A percentile compares a stretch with the other conserved stretches of the same genome.
Evolutionary conservation across 2,329 filamentous ascomycete species (phyloP).

Genomic region (Alternaria gansuensis): DNA sequence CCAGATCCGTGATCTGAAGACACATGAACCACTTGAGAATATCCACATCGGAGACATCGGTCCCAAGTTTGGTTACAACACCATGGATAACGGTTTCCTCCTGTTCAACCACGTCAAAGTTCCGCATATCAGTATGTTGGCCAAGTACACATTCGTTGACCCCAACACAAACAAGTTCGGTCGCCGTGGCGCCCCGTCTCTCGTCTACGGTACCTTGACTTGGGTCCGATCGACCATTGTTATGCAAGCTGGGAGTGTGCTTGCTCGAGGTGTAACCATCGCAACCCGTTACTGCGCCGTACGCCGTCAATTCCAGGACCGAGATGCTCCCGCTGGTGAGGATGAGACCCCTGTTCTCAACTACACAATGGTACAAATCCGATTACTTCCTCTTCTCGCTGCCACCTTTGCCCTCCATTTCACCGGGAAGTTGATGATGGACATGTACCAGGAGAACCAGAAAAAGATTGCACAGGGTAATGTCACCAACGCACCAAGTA

Average conservation of each 20-base stretch:
- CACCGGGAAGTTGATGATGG: conserved; percentile 79
- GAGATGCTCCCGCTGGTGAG: conserved; percentile 67
- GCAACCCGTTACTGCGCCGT: conserved; percentile 78
- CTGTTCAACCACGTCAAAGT: conserved; percentile 80
- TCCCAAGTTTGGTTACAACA: conserved; percentile 81
- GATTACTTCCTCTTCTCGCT: conserved; percentile 75
- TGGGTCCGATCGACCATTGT: conserved; percentile 79
- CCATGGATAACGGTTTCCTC: conserved; percentile 83
- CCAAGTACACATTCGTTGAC: conserved; percentile 74
- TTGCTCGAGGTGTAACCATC: conserved; percentile 80
- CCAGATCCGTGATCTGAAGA: conserved; percentile 67
- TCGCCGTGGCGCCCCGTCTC: conserved; percentile 70
- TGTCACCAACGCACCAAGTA: conserved; percentile 45
- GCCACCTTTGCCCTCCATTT: conserved; percentile 82
- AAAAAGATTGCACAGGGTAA: conserved; percentile 66
- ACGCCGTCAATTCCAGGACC: conserved; percentile 79
- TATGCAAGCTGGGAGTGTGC: conserved; percentile 73
- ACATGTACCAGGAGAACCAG: conserved; percentile 75
- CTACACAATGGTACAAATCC: conserved; percentile 82
- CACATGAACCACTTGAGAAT: conserved; percentile 60
- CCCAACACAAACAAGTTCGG: conserved; percentile 73
- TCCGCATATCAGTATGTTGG: conserved; percentile 77
- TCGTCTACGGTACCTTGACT: conserved; percentile 79
- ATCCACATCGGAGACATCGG: conserved; percentile 81
- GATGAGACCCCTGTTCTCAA: conserved; percentile 79